These are phyloP conservation scores for Epichloe sibirici DNA, from an alignment of 2,329 filamentous ascomycete genomes.

Conservation along the genomic window DNA sequence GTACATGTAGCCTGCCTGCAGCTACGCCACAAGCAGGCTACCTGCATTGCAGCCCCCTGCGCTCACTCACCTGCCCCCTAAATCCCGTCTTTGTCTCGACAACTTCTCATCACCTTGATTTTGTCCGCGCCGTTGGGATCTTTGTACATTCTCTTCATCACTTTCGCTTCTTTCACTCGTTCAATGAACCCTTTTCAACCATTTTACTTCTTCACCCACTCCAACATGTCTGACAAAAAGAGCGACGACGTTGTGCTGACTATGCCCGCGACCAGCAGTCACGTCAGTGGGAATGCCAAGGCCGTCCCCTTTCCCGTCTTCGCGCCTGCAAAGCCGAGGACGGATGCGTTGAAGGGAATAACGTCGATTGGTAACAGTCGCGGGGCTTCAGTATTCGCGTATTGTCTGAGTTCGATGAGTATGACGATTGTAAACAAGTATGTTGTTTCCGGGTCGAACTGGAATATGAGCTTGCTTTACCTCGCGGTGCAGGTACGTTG, in stretches of 20 bases:
- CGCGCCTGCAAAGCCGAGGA: constrained; percentile 4
- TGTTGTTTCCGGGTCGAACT: constrained; percentile 77
- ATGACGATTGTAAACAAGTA: constrained; percentile 99
- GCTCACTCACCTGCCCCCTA: background rate
- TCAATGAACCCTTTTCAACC: background rate
- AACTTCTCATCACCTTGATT: background rate
- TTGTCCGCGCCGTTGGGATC: background rate
- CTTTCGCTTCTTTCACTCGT: background rate
- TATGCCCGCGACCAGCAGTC: background rate
- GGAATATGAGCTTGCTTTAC: constrained; percentile 95
- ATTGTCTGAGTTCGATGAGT: constrained; percentile 91
- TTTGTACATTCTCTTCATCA: background rate
- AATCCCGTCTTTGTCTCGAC: background rate
- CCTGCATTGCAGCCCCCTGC: too few species aligned
- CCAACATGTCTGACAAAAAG: constrained; percentile 6
- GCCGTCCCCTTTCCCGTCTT: background rate
- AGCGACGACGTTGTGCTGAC: constrained; percentile 1
- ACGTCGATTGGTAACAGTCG: constrained; percentile 56
- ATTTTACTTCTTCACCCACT: background rate
- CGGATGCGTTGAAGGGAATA: constrained; percentile 3
- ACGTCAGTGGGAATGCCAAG: background rate
- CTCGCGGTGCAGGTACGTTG: constrained; percentile 73
- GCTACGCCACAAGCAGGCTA: background rate
- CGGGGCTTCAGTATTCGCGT: constrained; percentile 68
- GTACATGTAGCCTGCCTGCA: background rate